A percentile compares a stretch with the other conserved stretches of the same genome.
Conservation (phyloP, 2,329 filamentous ascomycete genomes). For the Fusarium sp. region DNA sequence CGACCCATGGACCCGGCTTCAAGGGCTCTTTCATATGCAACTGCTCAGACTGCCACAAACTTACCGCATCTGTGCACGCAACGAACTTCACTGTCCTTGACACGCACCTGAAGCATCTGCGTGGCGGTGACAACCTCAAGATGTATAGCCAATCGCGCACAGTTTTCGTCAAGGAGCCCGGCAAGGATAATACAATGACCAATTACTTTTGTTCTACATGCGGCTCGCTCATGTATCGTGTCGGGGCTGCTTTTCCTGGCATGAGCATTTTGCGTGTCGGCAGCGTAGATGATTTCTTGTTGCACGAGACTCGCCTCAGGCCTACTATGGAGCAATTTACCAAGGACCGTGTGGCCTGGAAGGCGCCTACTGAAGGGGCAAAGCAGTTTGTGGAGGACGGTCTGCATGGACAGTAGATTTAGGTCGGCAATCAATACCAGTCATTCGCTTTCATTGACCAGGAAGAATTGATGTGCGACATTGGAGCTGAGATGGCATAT, state of each 20-base stretch:
- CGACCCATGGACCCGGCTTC: constrained; percentile 51
- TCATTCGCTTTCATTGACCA: too few relatives aligned
- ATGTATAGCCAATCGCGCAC: constrained; percentile 63
- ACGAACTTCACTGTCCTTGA: constrained; percentile 70
- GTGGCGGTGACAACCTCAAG: constrained; percentile 67
- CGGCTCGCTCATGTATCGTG: constrained; percentile 73
- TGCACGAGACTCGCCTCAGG: constrained; percentile 71
- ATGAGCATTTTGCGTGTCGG: constrained; percentile 69
- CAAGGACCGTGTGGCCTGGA: constrained; percentile 64
- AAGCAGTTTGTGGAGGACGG: too few relatives aligned
- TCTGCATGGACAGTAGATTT: too few relatives aligned
- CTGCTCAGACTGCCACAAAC: constrained; percentile 74
- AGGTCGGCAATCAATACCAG: too few relatives aligned
- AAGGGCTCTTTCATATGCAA: constrained; percentile 70
- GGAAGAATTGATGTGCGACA: too few relatives aligned
- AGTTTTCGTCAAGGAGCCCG: constrained; percentile 52
- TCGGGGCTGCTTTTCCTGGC: constrained; percentile 61
- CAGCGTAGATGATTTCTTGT: constrained; percentile 73
- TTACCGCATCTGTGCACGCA: constrained; percentile 75
- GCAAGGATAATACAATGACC: constrained; percentile 65
- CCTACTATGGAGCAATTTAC: constrained; percentile 68
- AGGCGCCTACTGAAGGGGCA: too few relatives aligned
- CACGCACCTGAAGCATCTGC: constrained; percentile 62
- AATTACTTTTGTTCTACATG: constrained; percentile 75
- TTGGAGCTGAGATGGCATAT: too few relatives aligned